Evolutionary conservation across 169 alveolate species (phyloP).

Genomic region (Neospora caninum): DNA sequence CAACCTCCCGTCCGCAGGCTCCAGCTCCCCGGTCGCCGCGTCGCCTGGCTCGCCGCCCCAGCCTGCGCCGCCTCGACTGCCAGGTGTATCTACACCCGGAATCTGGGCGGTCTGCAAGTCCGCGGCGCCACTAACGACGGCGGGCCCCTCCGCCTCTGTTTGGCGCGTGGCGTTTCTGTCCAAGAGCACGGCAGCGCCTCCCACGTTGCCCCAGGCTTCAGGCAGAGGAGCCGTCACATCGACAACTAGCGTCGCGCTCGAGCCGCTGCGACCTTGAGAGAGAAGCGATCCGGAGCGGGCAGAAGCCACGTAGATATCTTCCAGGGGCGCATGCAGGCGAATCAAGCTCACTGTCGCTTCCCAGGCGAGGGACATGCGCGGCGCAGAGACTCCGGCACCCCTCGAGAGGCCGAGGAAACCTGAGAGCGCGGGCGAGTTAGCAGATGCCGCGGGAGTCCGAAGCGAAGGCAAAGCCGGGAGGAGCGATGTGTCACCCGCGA

Average conservation of each 20-base stretch:
- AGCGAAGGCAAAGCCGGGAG: background rate
- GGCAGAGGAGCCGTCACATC: conserved; percentile 7
- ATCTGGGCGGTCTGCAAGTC: background rate
- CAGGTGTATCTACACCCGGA: background rate
- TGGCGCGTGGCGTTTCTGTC: background rate
- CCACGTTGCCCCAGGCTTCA: conserved; percentile 20
- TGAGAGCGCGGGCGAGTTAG: background rate
- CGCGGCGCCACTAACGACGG: background rate
- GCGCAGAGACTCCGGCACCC: too few relatives aligned
- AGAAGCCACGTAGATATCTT: background rate
- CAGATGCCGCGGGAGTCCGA: background rate
- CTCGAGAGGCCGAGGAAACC: background rate
- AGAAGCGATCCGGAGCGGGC: background rate
- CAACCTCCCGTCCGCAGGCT: background rate
- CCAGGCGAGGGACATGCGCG: conserved; percentile 14
- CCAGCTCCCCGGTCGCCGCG: background rate
- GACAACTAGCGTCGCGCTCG: background rate
- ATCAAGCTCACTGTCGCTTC: background rate
- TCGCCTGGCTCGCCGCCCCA: background rate
- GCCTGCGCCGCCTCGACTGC: background rate
- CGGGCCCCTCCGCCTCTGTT: background rate
- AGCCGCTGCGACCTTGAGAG: background rate
- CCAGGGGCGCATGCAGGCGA: conserved; percentile 17
- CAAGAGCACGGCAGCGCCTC: background rate
- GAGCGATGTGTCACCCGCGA: background rate